A percentile compares a stretch with the other conserved stretches of the same genome.
Evolutionary conservation across 495 filamentous ascomycete species (phyloP).

Genomic region (Penicillium riverlandense): DNA sequence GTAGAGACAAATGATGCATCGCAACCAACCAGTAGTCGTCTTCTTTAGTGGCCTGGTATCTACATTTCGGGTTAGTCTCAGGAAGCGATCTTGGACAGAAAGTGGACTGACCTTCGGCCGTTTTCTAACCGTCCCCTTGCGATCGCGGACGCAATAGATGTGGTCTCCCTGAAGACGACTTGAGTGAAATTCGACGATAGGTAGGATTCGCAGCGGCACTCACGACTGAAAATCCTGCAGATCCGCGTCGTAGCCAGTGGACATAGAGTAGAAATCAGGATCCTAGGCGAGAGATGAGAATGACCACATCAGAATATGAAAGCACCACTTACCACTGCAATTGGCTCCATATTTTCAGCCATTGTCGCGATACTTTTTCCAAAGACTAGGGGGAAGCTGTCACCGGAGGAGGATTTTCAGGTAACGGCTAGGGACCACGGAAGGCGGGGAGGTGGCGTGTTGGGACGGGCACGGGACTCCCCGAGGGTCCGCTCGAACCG

Average conservation of each 20-base stretch:
- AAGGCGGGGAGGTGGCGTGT: not conserved
- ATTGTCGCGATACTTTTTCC: not conserved
- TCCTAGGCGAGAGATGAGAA: constrained; percentile 2
- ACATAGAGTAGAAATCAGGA: constrained; percentile 6
- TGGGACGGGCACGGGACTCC: not conserved
- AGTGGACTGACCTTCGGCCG: constrained; percentile 8
- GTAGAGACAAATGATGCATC: not conserved
- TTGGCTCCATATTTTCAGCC: not conserved
- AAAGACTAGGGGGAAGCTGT: not conserved
- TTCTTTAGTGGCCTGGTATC: constrained; percentile 14
- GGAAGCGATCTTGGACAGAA: not conserved
- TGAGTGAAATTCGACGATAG: not conserved
- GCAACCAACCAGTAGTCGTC: constrained; percentile 14
- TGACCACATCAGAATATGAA: not conserved
- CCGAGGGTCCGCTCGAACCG: not conserved
- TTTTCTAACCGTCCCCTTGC: constrained; percentile 11
- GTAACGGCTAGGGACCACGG: not conserved
- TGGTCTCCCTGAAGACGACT: constrained; percentile 4
- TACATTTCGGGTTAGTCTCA: not conserved
- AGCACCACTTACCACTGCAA: constrained; percentile 5
- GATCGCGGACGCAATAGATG: constrained; percentile 8
- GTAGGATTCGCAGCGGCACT: not conserved
- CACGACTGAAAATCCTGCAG: constrained; percentile 7
- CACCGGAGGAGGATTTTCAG: not conserved
- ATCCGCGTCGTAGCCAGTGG: not conserved